Base-by-base conservation (phyloP, 2,329 filamentous ascomycete genomes). In the Clonostachys byssicola region DNA sequence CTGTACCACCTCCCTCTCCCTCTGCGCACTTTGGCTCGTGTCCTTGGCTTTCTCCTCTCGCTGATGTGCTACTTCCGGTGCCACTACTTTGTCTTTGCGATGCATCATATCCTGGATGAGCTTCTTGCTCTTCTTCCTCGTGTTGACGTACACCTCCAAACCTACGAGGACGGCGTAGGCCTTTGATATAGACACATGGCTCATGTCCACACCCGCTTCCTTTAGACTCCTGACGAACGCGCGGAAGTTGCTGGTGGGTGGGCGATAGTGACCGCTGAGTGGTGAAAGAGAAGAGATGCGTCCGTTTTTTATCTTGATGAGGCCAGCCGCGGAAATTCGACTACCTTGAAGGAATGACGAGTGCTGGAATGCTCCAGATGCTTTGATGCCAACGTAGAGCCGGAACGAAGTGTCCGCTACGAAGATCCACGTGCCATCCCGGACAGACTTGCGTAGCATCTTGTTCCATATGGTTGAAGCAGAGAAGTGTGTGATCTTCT, bases 341-440 rank as follows among this genome's bases (percentile, higher is more conserved):
- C 85, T 79, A 20, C 91, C 92, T 51, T 92, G 88, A 2, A 96
- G 74, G 58, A 96, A 96, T 0, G 89, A 94, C 12, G 86, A 92
- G 65, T 96, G 92, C 58, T 96, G 92, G 59, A 96, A 96, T 5
- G 88, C 83, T 12, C 92, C 92, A 5, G 84, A 86, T 62, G 88
- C 83, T 60, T 96, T 96, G 71, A 96, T 94, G 43, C 91, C 91
- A 34, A 96, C 83, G 62, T 95, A 96, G 0, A 96, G 73, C 1
- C 88, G 82, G 63, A 92, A 94, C 2, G 81, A 86, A 2, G 89
- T 92, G 65, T 96, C 91, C 20, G 88, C 86, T 8, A 92, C 91
- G 58, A 95, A 96, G 53, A 96, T 95, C 92, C 92, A 96, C 5
- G 88, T 94, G 59, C 92, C 92, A 52, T 90, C 90, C 64, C 85